These are phyloP conservation scores for Collybia sp. DNA, from an alignment of 768 basidiomycete species.

Conservation along the genomic window DNA sequence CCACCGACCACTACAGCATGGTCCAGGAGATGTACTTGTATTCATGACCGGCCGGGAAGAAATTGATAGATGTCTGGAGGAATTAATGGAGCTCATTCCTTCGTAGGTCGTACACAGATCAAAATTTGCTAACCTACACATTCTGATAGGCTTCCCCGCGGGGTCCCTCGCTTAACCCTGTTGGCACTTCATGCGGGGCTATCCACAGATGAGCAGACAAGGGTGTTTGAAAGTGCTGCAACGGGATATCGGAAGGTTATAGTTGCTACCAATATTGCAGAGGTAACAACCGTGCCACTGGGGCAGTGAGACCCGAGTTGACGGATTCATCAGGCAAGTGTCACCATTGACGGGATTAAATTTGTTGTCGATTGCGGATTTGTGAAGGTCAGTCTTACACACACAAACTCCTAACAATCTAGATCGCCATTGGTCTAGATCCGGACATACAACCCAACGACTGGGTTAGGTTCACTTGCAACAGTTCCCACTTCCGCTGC, in stretches of 20 bases:
- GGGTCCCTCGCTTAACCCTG: constrained; percentile 52
- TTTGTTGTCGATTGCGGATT: constrained; percentile 94
- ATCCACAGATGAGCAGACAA: constrained; percentile 81
- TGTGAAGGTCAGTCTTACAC: constrained; percentile 65
- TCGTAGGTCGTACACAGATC: constrained; percentile 36
- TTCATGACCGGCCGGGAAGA: constrained; percentile 97
- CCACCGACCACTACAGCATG: constrained; percentile 49
- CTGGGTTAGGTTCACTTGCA: constrained; percentile 77
- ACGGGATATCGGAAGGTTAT: constrained; percentile 83
- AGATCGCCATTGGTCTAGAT: constrained; percentile 44
- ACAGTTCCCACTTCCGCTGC: constrained; percentile 83
- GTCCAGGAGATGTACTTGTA: constrained; percentile 84
- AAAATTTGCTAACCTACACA: constrained; percentile 2
- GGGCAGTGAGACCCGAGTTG: background rate
- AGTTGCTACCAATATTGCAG: constrained; percentile 93
- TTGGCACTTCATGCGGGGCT: constrained; percentile 89
- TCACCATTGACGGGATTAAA: constrained; percentile 94
- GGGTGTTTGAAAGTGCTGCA: constrained; percentile 77
- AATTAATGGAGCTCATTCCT: constrained; percentile 71
- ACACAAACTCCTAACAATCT: background rate
- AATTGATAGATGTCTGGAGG: constrained; percentile 85
- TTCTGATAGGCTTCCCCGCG: constrained; percentile 30
- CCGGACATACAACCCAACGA: constrained; percentile 84
- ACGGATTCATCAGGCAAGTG: constrained; percentile 61
- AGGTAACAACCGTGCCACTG: constrained; percentile 39